Percentiles rank a stretch among this genome's conserved stretches.
Evolutionary conservation across 495 filamentous ascomycete species (phyloP).

Genomic region (Cladorrhinum samala): DNA sequence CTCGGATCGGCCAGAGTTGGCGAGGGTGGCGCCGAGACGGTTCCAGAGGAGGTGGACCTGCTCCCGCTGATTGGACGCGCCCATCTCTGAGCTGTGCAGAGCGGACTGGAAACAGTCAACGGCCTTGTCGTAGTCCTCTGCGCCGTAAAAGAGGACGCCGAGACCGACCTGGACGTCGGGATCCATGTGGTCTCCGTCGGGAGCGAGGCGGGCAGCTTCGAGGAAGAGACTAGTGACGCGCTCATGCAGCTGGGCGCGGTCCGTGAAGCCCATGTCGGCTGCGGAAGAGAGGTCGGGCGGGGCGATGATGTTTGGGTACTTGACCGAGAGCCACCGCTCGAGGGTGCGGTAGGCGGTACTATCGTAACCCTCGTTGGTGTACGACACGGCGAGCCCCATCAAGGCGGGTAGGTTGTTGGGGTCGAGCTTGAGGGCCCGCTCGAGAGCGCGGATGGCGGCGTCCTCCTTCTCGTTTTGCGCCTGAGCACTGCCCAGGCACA

Average conservation of each 20-base stretch:
- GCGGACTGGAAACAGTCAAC: slow-evolving; percentile 97
- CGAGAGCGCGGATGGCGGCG: slow-evolving; percentile 94
- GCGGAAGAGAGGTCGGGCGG: slow-evolving; percentile 60
- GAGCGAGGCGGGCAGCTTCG: slow-evolving; percentile 81
- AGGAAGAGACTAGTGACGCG: slow-evolving; percentile 88
- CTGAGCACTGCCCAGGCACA: slow-evolving; percentile 80
- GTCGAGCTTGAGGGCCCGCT: slow-evolving; percentile 84
- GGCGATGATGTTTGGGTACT: slow-evolving; percentile 76
- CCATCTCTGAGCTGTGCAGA: slow-evolving; percentile 72
- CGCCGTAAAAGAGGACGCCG: slow-evolving; percentile 96
- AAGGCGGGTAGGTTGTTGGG: slow-evolving; percentile 79
- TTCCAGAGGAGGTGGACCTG: slow-evolving; percentile 97
- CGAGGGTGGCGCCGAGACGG: slow-evolving; percentile 89
- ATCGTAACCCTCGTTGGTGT: slow-evolving; percentile 98
- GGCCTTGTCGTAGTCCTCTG: slow-evolving; percentile 95
- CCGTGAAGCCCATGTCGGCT: slow-evolving; percentile 81
- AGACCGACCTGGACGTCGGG: slow-evolving; percentile 97
- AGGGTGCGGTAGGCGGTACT: slow-evolving; percentile 92
- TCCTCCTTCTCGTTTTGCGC: slow-evolving; percentile 98
- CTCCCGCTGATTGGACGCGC: slow-evolving; percentile 63
- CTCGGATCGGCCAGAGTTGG: slow-evolving; percentile 86
- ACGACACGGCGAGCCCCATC: slow-evolving; percentile 95
- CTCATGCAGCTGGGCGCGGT: slow-evolving; percentile 83
- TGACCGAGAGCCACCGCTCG: slow-evolving; percentile 90
- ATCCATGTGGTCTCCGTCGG: slow-evolving; percentile 82